Evolutionary conservation across 805 yeast species (phyloP).

Genomic region (Torulaspora indica): DNA sequence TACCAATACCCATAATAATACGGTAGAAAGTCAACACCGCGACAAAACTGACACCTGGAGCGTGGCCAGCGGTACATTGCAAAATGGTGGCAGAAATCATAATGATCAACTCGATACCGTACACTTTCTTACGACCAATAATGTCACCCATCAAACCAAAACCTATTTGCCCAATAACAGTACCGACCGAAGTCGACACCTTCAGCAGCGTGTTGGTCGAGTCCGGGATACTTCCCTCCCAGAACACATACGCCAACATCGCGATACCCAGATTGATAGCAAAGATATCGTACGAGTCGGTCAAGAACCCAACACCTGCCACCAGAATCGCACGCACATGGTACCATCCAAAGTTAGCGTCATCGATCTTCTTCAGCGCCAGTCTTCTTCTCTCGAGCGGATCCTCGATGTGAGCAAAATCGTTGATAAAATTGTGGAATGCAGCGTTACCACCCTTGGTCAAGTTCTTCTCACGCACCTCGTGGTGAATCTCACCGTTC

Average conservation of each 20-base stretch:
- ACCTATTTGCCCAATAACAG: constrained; percentile 83
- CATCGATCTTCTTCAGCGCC: constrained; percentile 79
- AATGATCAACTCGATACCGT: constrained; percentile 80
- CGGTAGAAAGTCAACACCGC: constrained; percentile 75
- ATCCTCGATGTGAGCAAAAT: constrained; percentile 76
- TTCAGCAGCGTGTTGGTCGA: constrained; percentile 74
- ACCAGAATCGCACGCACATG: constrained; percentile 76
- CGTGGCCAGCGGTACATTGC: constrained; percentile 68
- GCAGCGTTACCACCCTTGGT: constrained; percentile 80
- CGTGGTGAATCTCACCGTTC: constrained; percentile 7
- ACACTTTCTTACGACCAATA: constrained; percentile 80
- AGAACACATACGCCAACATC: constrained; percentile 74
- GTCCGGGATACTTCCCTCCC: constrained; percentile 58
- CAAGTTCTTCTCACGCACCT: constrained; percentile 29
- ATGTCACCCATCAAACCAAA: constrained; percentile 80
- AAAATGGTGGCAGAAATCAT: constrained; percentile 76
- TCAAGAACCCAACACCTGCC: constrained; percentile 91
- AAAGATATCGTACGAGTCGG: constrained; percentile 89
- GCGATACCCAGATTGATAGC: constrained; percentile 80
- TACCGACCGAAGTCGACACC: constrained; percentile 90
- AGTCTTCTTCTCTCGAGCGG: constrained; percentile 84
- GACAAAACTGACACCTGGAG: constrained; percentile 67
- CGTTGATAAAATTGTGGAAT: constrained; percentile 75
- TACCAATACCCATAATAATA: constrained; percentile 91
- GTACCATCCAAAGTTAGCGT: constrained; percentile 75